These are phyloP conservation scores for Plasmodium berghei DNA, from an alignment of 169 alveolate species.

Conservation along the genomic window DNA sequence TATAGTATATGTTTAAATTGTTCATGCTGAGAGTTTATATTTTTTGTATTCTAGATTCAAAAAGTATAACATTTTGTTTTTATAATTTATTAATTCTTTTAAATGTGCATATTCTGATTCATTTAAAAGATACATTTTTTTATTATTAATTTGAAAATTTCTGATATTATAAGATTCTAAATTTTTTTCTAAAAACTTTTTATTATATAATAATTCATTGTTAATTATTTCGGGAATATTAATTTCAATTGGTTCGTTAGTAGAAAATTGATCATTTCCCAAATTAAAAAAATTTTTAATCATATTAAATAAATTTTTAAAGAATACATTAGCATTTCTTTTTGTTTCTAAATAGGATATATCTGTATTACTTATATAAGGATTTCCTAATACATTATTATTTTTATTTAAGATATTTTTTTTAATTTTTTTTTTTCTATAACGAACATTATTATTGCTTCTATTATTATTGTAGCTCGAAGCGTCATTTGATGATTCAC, in stretches of 20 bases:
- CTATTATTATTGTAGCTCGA: neutral
- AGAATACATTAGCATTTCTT: constrained; percentile 43
- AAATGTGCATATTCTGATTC: constrained; percentile 53
- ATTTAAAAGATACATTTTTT: constrained; percentile 48
- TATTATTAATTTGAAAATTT: constrained; percentile 48
- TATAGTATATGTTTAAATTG: too few species aligned
- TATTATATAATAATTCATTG: constrained; percentile 43
- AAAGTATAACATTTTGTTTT: constrained; percentile 62
- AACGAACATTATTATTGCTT: neutral
- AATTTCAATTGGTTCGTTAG: constrained; percentile 45
- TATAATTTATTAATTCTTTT: constrained; percentile 47
- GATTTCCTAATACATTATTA: neutral
- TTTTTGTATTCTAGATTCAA: constrained; percentile 40
- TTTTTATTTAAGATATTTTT: neutral
- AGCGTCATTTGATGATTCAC: neutral
- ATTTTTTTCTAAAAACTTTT: constrained; percentile 58
- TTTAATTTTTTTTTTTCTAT: neutral
- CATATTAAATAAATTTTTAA: constrained; percentile 18
- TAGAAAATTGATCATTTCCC: constrained; percentile 9
- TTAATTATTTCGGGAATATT: constrained; percentile 24
- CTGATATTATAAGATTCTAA: constrained; percentile 54
- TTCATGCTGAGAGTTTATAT: constrained; percentile 11
- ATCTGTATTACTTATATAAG: neutral
- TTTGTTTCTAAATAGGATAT: constrained; percentile 52
- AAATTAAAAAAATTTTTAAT: constrained; percentile 22